Evolutionary conservation across 306 rosid genomes (phyloP), one percentile per base, ranked within the genome.

Genomic region (Prunus padus): DNA sequence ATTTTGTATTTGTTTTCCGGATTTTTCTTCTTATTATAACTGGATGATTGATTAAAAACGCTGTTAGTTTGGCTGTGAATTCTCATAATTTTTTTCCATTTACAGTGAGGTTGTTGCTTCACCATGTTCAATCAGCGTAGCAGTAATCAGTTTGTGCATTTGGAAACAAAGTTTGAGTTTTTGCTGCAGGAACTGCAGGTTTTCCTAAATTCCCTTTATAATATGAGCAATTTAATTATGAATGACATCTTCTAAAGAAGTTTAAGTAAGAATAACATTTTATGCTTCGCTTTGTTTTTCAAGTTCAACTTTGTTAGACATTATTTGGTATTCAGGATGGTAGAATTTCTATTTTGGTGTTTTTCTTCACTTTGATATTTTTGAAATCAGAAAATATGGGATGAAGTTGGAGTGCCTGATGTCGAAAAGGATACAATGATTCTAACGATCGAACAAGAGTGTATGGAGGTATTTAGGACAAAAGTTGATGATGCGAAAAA

Each of bases 141-240:
- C 54, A 57, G 74, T 50, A 70, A 85, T 73, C 89, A 80, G 72
- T 57, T 77, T 67, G 61, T 66, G 64, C 80, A 74, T 25, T 84
- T 81, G 79, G 92, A 88, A 84, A 88, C 85, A 73, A 79, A 84
- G 6, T 89, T 87, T 30, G 76, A 76, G 57, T 37, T 77, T 63
- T 82, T 86, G 75, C 89, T 92, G 10, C 77, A 89, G 45, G 93
- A 92, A 82, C 86, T 92, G 75, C 88, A 92, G 97, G 97, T 92
- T 82, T 55, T 66, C 28, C 30, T 14, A 2, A 16, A 30, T 25
- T 20, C 46, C 42, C 65, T 44, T 54, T 49, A 42, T 44, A 23
- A 46, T 49, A n/a, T 12, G 64, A 5, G 0, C 1, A n/a, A 16
- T 15, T 49, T 31, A 49, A 12, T 19, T 4, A 13, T 15, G 4